phyloP scores from a whole-genome alignment of 1,139 yeast genomes.

The Magnusiomyces sp. region DNA sequence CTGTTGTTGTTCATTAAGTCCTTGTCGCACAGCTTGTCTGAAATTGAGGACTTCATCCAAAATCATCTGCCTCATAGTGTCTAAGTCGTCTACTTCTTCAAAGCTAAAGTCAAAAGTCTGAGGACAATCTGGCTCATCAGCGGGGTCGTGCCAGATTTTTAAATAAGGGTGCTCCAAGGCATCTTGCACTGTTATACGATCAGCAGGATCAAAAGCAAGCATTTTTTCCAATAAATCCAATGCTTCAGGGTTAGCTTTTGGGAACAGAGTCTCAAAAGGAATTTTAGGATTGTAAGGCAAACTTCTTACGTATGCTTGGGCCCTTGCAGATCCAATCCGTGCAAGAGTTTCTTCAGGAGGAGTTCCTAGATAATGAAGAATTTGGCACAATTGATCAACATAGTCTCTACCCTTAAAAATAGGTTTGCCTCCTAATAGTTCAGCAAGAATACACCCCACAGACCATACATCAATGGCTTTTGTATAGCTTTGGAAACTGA shows the following conservation, averaged over 20 bases:
- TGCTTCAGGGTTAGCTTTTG: slow-evolving; percentile 80
- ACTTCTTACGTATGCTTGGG: slow-evolving; percentile 85
- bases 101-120: slow-evolving; percentile 81
- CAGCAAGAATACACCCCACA: slow-evolving; percentile 93
- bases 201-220: slow-evolving; percentile 81
- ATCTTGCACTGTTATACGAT: slow-evolving; percentile 79
- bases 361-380: slow-evolving; percentile 77
- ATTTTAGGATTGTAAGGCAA: slow-evolving; percentile 77
- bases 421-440: slow-evolving; percentile 84
- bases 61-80: slow-evolving; percentile 66
- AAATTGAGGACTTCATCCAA: slow-evolving; percentile 72
- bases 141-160: slow-evolving; percentile 92
- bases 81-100: slow-evolving; percentile 78
- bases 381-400: slow-evolving; percentile 89
- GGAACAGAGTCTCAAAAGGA: slow-evolving; percentile 66
- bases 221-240: slow-evolving; percentile 72
- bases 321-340: slow-evolving; percentile 80
- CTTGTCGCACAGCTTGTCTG: slow-evolving; percentile 63
- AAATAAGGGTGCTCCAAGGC: slow-evolving; percentile 87
- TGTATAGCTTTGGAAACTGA: slow-evolving; percentile 85
- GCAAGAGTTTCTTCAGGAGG: slow-evolving; percentile 78
- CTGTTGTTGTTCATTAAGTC: slow-evolving; percentile 55
- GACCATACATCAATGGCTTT: slow-evolving; percentile 97
- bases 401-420: slow-evolving; percentile 91
- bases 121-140: slow-evolving; percentile 84